These are phyloP conservation scores for Pythium dissotocum DNA, from an alignment of 352 stramenopile species.

Conservation along the genomic window DNA sequence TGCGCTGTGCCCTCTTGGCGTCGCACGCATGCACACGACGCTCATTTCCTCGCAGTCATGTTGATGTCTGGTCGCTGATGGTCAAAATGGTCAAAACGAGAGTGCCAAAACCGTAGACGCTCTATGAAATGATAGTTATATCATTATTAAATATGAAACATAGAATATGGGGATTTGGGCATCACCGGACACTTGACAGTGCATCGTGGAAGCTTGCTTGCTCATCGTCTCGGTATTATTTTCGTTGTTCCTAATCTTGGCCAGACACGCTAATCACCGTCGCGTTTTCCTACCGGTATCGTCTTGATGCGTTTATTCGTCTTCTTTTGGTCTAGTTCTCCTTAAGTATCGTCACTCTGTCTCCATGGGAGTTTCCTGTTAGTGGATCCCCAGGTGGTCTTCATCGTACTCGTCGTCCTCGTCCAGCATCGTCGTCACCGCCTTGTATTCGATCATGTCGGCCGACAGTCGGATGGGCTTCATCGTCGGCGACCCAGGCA, in stretches of 20 bases:
- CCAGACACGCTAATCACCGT: background rate
- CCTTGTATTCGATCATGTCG: constrained; percentile 26
- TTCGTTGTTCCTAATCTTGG: background rate
- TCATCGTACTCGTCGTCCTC: constrained; percentile 28
- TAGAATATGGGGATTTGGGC: background rate
- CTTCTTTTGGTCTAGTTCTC: background rate
- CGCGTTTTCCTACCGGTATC: background rate
- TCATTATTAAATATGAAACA: constrained; percentile 16
- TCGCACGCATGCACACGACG: too few species aligned
- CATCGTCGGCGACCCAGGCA: constrained; percentile 23
- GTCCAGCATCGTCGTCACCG: constrained; percentile 11
- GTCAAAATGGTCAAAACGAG: constrained; percentile 20
- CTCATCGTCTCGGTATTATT: background rate
- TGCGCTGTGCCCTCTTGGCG: too few species aligned
- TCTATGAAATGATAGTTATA: constrained; percentile 14
- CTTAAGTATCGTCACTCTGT: constrained; percentile 1
- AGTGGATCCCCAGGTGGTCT: constrained; percentile 7
- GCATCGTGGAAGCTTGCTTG: too few species aligned
- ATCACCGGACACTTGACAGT: background rate
- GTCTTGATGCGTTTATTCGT: background rate
- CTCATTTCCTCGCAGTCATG: too few species aligned
- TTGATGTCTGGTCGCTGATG: too few species aligned
- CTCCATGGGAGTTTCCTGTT: background rate
- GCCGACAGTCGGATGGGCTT: constrained; percentile 24
- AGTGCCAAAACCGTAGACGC: background rate